Evolutionary conservation across 2,329 filamentous ascomycete genomes (phyloP), one percentile per base, ranked within the genome.

Genomic region (Paraconiothyrium sp.): DNA sequence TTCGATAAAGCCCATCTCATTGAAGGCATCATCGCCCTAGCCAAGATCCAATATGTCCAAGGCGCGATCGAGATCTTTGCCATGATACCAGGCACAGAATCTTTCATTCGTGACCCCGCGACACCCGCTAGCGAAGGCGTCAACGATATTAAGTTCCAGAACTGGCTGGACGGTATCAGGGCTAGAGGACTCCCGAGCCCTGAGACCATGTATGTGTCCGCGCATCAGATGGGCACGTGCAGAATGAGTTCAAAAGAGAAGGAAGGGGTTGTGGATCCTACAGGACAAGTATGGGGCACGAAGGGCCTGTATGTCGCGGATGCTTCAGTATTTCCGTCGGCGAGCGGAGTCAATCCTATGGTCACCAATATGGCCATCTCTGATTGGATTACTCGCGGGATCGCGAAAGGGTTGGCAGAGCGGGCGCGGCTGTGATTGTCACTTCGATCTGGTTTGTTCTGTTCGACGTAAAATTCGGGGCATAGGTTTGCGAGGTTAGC

Each of bases 341-440:
- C 91, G 11, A 92, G 88, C 73, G 92, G 92, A 1, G 91, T 93
- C 34, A 94, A 94, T 75, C 92, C 92, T 13, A 94, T 94, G 92
- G 82, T 93, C 47, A 93, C 91, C 13, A 85, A 83, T 60, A 92
- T 94, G 91, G 77, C 75, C 1, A 79, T 79, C 51, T 66, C 72
- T 6, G 76, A 79, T 57, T 78, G 70, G 70, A 72, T 79, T 32
- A 77, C 74, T 32, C 66, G 70, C 46, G 73, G 72, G 0, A 62
- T 79, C 30, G 67, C 63, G 11, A 64, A 61, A 44, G 74, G 68
- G 13, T 52, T 78, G 64, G 63, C 63, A 52, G 67, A 63, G n/a
- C 62, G 62, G 27, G 54, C 73, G 3, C 67, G 58, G 47, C 52
- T 74, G 50, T 75, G 55, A n/a, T 52, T 20, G 11, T 41, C 20